Evolutionary conservation across 2,329 filamentous ascomycete species (phyloP), one percentile per base, ranked within the genome.

Genomic region (Alternaria postmessia): DNA sequence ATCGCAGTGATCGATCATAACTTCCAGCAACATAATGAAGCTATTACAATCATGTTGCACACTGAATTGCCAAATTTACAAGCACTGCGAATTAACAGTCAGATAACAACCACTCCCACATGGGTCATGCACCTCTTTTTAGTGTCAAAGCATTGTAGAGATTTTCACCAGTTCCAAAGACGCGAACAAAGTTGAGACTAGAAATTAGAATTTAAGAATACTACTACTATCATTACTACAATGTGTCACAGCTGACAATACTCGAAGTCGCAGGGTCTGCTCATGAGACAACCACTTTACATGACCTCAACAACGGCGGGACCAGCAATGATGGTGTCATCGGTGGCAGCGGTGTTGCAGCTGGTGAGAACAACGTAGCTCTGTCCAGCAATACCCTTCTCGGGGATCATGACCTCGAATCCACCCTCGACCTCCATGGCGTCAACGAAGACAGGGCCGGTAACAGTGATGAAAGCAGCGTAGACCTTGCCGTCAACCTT

Each of bases 261-360:
- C 20, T 24, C 20, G 7, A 36, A 7, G 3, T 36, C 20, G 5
- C 32, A 9, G 26, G 8, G 9, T 36, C 30, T 12, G n/a, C 24
- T 26, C 4, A n/a, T 34, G 28, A 2, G 24, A 8, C 14, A 32
- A 12, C 26, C 26, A 22, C n/a, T 18, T 53, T 30, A 32, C 24
- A 43, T 53, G 36, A 72, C 63, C 62, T 72, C 69, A 24, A 72
- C 59, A 56, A 72, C 41, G 1, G 68, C 68, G 0, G 69, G 69
- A 2, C 69, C 68, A 42, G 69, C 69, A 16, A 72, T 57, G 34
- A 68, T 69, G n/a, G 65, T 69, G 51, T 72, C 69, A 11, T 72
- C 69, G 1, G 67, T 70, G 12, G 66, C 69, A 20, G 65, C 61
- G 53, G 65, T 68, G 57, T 72, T 70, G 62, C 69, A 72, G 38